A percentile compares a stretch with the other conserved stretches of the same genome.
phyloP scores from a whole-genome alignment of 108 stramenopile genomes.

The Cyclotella cryptica region DNA sequence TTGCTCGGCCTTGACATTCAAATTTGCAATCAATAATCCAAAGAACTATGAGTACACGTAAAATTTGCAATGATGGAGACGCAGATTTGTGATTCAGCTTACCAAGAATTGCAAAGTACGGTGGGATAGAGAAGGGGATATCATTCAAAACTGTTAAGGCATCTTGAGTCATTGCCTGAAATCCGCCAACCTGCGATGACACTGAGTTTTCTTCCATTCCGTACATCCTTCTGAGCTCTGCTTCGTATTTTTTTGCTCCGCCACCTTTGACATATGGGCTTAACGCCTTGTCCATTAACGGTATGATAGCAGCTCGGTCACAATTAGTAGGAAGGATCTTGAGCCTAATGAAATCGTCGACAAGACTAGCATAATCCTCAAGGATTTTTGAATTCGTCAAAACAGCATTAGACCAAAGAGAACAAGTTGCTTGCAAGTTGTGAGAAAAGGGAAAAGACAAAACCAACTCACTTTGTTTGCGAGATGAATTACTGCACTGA shows the following conservation, averaged over 20 bases:
- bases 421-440: not conserved
- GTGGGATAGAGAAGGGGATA: constrained; percentile 89
- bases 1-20: constrained; percentile 71
- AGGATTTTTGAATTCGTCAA: too few relatives aligned
- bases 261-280: constrained; percentile 92
- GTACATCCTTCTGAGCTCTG: constrained; percentile 79
- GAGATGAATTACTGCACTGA: constrained; percentile 89
- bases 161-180: constrained; percentile 79
- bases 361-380: constrained; percentile 82
- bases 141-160: constrained; percentile 91
- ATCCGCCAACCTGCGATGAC: constrained; percentile 81
- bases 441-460: not conserved
- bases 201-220: constrained; percentile 82
- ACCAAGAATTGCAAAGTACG: constrained; percentile 67
- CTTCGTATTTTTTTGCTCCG: constrained; percentile 91
- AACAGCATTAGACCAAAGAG: too few relatives aligned
- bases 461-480: constrained; percentile 62
- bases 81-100: not conserved
- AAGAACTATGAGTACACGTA: not conserved
- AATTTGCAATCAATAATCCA: constrained; percentile 48
- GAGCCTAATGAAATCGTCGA: constrained; percentile 88
- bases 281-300: constrained; percentile 92
- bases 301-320: constrained; percentile 81
- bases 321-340: constrained; percentile 84
- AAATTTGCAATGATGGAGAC: not conserved